Base-by-base conservation (phyloP, 2,329 filamentous ascomycete genomes). In the Aspergillus neoniger region DNA sequence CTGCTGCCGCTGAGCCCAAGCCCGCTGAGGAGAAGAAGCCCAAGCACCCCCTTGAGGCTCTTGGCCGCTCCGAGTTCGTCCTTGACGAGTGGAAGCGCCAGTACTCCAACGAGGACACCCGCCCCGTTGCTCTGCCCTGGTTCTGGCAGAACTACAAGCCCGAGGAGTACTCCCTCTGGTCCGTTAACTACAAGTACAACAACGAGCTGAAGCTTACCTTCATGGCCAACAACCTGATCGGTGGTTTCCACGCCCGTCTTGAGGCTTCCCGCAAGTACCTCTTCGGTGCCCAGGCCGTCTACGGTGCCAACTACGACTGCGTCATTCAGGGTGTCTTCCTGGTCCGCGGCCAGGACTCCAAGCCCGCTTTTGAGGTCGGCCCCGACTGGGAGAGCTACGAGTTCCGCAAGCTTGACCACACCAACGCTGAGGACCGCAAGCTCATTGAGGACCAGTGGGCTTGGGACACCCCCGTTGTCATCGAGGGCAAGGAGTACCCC, bases 141-240 rank as follows among this genome's bases (percentile, higher is more conserved):
- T 98, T 99, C 89, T 99, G 94, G 94, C 88, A 97, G 83, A 92
- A 96, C 80, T 87, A 88, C 81, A 94, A 95, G 76, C 89, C 95
- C 71, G 89, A 92, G 68, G 95, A 99, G 82, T 99, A 95, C 87
- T 96, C 92, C 59, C 82, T 99, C 79, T 99, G 92, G 92, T 88
- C 87, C 79, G 83, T 93, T 72, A 89, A 93, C 82, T 99, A 96
- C 89, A 97, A 96, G 89, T 99, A 99, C 87, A 96, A 97, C 82
- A 88, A 96, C 64, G 95, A 99, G 88, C 87, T 99, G 70, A 97
- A 92, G 76, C 84, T 95, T 81, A 91, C 90, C 76, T 99, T 99
- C 91, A 99, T 99, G 95, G 94, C 92, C 72, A 91, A 90, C 86
- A 99, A 99, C 88, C 84, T 98, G 80, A 94, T 99, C 78, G 93